These are phyloP conservation scores for Leishmania tarentolae DNA, from an alignment of 208 protist genomes.

Conservation along the genomic window DNA sequence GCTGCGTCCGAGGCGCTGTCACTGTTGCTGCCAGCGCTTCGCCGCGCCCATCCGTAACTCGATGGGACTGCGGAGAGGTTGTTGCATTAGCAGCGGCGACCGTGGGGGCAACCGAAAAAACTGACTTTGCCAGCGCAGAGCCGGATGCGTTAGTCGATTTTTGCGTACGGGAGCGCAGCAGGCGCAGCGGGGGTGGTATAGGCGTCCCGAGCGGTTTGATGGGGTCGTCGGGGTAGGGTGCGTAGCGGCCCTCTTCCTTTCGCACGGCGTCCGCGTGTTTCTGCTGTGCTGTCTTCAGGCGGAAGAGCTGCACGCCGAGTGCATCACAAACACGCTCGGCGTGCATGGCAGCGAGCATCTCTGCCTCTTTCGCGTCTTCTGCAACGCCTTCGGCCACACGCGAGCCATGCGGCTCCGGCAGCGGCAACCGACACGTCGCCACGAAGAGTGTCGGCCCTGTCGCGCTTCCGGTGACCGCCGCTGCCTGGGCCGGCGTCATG, in stretches of 20 bases:
- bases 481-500: constrained; percentile 21
- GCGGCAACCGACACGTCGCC: constrained; percentile 43
- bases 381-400: constrained; percentile 73
- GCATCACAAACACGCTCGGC: constrained; percentile 78
- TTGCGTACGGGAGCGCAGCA: constrained; percentile 29
- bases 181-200: constrained; percentile 71
- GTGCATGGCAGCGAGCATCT: constrained; percentile 86
- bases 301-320: constrained; percentile 70
- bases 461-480: not conserved
- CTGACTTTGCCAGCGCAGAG: not conserved
- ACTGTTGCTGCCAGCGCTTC: constrained; percentile 6
- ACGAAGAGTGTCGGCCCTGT: constrained; percentile 37
- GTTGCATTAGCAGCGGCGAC: not conserved
- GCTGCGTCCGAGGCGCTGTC: not conserved
- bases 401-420: constrained; percentile 62
- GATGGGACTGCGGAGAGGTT: not conserved
- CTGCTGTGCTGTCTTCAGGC: constrained; percentile 62
- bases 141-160: not conserved
- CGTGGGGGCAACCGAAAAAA: not conserved
- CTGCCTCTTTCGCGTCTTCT: constrained; percentile 67
- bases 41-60: not conserved
- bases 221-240: constrained; percentile 65
- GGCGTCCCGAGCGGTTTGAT: constrained; percentile 60
- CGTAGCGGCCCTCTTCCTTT: constrained; percentile 54
- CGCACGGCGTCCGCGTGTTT: constrained; percentile 65